A percentile compares a stretch with the other conserved stretches of the same genome.
Conservation (phyloP, 2,329 filamentous ascomycete genomes). For the Fusarium devonianum region DNA sequence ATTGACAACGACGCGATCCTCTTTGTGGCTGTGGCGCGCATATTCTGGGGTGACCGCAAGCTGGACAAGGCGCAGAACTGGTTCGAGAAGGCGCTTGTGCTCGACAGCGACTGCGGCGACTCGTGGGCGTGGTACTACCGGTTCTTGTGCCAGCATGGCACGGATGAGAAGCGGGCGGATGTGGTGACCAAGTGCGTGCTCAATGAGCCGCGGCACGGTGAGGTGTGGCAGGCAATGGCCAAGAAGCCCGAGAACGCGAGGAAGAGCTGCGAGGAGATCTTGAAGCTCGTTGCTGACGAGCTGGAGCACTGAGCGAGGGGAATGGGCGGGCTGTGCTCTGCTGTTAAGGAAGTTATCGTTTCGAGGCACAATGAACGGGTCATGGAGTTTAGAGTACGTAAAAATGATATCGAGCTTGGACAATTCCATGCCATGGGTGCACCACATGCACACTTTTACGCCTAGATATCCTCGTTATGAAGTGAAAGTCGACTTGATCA, state of each 20-base stretch:
- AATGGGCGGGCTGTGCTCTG: conserved; percentile 1
- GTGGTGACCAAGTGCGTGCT: conserved; percentile 80
- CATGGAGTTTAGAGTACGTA: conserved; percentile 31
- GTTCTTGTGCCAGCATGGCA: conserved; percentile 91
- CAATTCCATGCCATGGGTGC: too few species aligned
- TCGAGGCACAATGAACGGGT: not conserved
- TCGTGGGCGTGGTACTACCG: conserved; percentile 99
- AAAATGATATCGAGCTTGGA: too few species aligned
- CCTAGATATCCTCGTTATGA: not conserved
- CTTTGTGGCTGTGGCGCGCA: conserved; percentile 90
- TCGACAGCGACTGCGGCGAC: conserved; percentile 88
- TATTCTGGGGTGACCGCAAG: conserved; percentile 93
- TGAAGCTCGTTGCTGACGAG: conserved; percentile 75
- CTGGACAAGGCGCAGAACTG: conserved; percentile 94
- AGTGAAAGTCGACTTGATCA: not conserved
- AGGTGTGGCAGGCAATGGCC: conserved; percentile 84
- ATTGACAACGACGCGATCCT: conserved; percentile 90
- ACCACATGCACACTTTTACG: too few species aligned
- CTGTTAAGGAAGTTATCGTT: not conserved
- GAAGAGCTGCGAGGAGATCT: conserved; percentile 78
- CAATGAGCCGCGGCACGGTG: conserved; percentile 90
- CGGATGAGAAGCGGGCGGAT: conserved; percentile 88
- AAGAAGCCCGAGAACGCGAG: conserved; percentile 86
- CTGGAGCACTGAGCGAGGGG: conserved; percentile 41
- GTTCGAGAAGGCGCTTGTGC: conserved; percentile 94